Evolutionary conservation across 78 protist genomes (phyloP).

Genomic region (Dictyostelium purpureum): DNA sequence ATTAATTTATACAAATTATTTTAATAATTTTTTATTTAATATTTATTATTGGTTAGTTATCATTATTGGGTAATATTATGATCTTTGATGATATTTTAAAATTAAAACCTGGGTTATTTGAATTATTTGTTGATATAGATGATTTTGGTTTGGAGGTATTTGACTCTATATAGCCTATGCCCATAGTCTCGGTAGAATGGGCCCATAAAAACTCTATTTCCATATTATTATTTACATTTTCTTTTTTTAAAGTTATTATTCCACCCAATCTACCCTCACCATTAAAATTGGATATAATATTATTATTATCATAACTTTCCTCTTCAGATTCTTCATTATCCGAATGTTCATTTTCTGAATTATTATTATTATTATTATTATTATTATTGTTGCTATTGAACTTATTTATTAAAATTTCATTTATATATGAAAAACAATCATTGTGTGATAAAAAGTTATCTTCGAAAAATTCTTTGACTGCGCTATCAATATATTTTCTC

Average conservation of each 20-base stretch:
- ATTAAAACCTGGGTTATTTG: background rate
- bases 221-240: conserved; percentile 6
- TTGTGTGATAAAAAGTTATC: conserved; percentile 22
- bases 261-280: conserved; percentile 75
- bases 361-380: background rate
- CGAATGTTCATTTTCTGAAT: background rate
- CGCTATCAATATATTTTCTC: conserved; percentile 30
- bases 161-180: conserved; percentile 73
- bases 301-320: background rate
- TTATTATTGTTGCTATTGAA: background rate
- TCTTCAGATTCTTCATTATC: conserved; percentile 37
- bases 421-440: conserved; percentile 52
- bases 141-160: conserved; percentile 17
- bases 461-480: conserved; percentile 37
- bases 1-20: too few relatives aligned
- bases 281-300: background rate
- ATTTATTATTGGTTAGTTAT: background rate
- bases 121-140: background rate
- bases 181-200: conserved; percentile 78
- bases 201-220: conserved; percentile 79
- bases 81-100: conserved; percentile 33
- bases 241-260: conserved; percentile 49
- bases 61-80: background rate
- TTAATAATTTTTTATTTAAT: too few relatives aligned
- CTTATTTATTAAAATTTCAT: background rate